A percentile compares a stretch with the other conserved stretches of the same genome.
phyloP scores from a whole-genome alignment of 768 basidiomycete genomes.

The Lactarius psammicola region DNA sequence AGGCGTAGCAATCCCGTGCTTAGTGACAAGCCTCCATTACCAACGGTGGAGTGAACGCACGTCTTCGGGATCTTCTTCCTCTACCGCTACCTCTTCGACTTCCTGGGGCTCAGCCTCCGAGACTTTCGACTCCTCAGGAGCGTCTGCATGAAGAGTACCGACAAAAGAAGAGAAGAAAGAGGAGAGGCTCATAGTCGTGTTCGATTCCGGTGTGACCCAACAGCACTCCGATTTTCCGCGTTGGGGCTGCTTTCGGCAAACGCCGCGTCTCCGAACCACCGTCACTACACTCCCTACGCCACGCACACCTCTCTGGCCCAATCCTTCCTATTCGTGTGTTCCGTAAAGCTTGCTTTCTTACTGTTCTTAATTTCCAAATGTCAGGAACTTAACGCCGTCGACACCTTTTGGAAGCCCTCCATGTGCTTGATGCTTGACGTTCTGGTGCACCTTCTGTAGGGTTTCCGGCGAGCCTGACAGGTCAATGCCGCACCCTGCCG shows the following conservation, averaged over 20 bases:
- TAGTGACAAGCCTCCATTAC: neutral
- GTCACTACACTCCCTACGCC: neutral
- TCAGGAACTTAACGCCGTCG: neutral
- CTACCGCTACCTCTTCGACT: constrained; percentile 43
- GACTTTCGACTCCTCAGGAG: constrained; percentile 36
- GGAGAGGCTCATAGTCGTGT: constrained; percentile 40
- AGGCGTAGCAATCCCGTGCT: neutral
- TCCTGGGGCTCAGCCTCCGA: constrained; percentile 40
- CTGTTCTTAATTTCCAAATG: neutral
- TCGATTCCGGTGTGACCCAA: neutral
- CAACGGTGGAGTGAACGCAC: constrained; percentile 46
- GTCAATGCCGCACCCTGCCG: neutral
- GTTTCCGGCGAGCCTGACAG: neutral
- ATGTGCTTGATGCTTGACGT: neutral
- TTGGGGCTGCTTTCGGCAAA: neutral
- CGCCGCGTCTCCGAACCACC: neutral
- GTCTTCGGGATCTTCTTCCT: constrained; percentile 74
- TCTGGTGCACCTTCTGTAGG: too few species aligned
- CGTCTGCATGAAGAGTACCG: constrained; percentile 43
- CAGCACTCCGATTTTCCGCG: neutral
- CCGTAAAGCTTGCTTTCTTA: too few species aligned
- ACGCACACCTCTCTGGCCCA: neutral
- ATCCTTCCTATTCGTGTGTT: neutral
- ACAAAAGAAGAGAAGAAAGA: constrained; percentile 47
- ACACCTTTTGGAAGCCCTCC: neutral